Percentiles rank a stretch among this genome's conserved stretches.
Evolutionary conservation across 106 monocot species (phyloP).

Genomic region (Allium sativum): DNA sequence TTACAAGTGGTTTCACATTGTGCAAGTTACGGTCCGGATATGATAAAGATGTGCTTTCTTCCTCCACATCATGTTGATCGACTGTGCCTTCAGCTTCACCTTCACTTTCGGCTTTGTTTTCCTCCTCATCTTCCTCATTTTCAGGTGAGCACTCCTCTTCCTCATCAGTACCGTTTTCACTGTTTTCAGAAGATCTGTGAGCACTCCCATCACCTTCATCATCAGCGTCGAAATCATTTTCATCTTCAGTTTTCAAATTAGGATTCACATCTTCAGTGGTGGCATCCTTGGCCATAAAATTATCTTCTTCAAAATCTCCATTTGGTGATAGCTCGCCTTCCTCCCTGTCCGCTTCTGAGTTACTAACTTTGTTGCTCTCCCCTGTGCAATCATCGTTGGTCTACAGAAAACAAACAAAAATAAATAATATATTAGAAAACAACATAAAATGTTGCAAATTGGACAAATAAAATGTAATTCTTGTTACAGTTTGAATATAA

Average conservation of each 20-base stretch:
- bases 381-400: constrained; percentile 29
- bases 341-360: constrained; percentile 73
- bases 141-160: constrained; percentile 66
- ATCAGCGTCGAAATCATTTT: constrained; percentile 43
- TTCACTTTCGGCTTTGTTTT: constrained; percentile 74
- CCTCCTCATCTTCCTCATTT: constrained; percentile 68
- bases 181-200: constrained; percentile 80
- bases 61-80: constrained; percentile 58
- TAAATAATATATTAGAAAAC: neutral
- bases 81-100: constrained; percentile 85
- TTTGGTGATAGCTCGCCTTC: constrained; percentile 96
- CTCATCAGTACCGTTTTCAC: constrained; percentile 75
- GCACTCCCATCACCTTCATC: constrained; percentile 91
- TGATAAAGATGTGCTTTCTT: constrained; percentile 46
- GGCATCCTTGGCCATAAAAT: constrained; percentile 61
- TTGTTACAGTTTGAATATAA: too few species aligned
- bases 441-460: neutral
- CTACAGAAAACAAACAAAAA: neutral
- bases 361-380: constrained; percentile 30
- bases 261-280: constrained; percentile 17
- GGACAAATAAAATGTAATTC: neutral
- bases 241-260: constrained; percentile 48
- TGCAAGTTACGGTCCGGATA: constrained; percentile 45
- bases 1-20: constrained; percentile 72
- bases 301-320: constrained; percentile 91